These are phyloP conservation scores for Macadamia integrifolia DNA, from an alignment of 164 flowering plant genomes.

Conservation along the genomic window DNA sequence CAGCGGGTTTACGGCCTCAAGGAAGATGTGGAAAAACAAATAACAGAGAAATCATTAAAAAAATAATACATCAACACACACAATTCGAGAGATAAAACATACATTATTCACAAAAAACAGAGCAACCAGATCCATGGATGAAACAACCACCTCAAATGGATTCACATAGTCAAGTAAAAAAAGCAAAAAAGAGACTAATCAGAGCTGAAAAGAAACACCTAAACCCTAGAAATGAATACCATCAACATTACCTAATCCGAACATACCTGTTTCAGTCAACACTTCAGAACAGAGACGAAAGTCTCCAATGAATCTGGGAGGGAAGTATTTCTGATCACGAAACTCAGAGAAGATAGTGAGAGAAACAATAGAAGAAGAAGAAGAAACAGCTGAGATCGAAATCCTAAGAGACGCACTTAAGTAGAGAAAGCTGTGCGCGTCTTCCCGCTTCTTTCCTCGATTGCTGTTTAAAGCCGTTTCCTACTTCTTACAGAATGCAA, in stretches of 20 bases:
- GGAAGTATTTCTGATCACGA: not conserved
- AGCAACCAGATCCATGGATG: not conserved
- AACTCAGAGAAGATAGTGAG: not conserved
- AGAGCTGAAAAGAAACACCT: not conserved
- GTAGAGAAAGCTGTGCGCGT: not conserved
- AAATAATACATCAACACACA: too few species aligned
- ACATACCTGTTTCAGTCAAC: not conserved
- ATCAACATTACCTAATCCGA: not conserved
- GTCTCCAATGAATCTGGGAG: not conserved
- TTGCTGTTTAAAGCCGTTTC: not conserved
- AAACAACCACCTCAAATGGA: not conserved
- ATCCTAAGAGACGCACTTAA: not conserved
- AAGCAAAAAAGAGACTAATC: not conserved
- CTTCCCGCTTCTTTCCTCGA: not conserved
- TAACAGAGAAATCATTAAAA: too few species aligned
- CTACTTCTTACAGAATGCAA: too few species aligned
- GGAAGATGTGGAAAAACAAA: not conserved
- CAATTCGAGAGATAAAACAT: not conserved
- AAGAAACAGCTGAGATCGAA: not conserved
- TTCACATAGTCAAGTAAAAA: not conserved
- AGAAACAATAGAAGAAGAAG: not conserved
- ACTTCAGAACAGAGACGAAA: not conserved
- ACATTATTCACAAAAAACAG: not conserved
- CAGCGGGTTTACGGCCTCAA: too few species aligned
- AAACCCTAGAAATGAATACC: not conserved